phyloP scores from a whole-genome alignment of 208 protist species.

The Trypanosoma caninum region DNA sequence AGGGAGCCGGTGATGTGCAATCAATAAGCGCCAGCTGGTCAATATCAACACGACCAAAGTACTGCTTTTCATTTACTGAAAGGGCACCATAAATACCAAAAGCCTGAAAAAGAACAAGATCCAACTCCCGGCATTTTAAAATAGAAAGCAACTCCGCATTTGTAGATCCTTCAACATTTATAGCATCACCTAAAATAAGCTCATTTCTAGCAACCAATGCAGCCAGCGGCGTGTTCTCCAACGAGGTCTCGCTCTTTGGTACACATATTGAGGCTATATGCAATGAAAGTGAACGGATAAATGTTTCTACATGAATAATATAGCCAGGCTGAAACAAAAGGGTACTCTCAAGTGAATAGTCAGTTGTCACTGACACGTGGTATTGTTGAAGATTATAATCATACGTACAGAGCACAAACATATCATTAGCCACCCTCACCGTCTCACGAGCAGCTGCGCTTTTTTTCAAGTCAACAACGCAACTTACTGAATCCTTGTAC shows the following conservation, averaged over 20 bases:
- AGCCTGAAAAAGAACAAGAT: constrained; percentile 51
- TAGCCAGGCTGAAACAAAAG: constrained; percentile 31
- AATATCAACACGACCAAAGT: constrained; percentile 40
- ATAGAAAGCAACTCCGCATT: constrained; percentile 25
- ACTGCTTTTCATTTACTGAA: constrained; percentile 47
- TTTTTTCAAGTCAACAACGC: constrained; percentile 24
- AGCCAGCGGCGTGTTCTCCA: constrained; percentile 28
- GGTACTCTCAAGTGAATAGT: constrained; percentile 29
- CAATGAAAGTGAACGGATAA: constrained; percentile 26
- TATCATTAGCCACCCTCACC: background rate
- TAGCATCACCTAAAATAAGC: constrained; percentile 4
- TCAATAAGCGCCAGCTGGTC: constrained; percentile 46
- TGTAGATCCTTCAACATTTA: constrained; percentile 16
- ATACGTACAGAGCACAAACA: constrained; percentile 40
- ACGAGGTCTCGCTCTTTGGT: constrained; percentile 22
- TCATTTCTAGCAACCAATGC: constrained; percentile 16
- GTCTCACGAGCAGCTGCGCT: constrained; percentile 14
- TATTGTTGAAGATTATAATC: constrained; percentile 27
- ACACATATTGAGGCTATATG: constrained; percentile 35
- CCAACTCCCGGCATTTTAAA: constrained; percentile 38
- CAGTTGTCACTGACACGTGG: constrained; percentile 35
- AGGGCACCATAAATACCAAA: constrained; percentile 34
- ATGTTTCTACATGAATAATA: constrained; percentile 35
- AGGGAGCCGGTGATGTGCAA: constrained; percentile 47
- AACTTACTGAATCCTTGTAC: background rate